Evolutionary conservation across 169 alveolate species (phyloP), one percentile per base, ranked within the genome.

Genomic region (Plasmodium malariae): DNA sequence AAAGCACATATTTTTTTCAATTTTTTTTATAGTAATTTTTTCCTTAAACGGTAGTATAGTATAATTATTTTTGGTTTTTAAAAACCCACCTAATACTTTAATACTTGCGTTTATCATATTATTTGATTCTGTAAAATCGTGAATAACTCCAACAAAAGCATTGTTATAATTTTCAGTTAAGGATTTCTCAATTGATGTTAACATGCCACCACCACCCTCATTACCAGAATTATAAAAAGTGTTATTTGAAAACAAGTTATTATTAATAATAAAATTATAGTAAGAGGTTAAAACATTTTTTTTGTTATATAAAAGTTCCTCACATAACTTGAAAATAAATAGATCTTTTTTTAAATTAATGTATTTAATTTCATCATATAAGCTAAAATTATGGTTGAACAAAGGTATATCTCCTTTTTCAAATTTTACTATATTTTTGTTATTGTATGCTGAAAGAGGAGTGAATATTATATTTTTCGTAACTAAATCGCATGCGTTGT

Each of bases 381-480:
- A 45, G 40, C 85, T 30, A 51, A 36, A 68, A 71, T 57, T 51
- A 19, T 45, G 26, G 34, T 80, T 80, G 45, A 78, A 69, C 48
- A 80, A 21, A 36, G 65, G 83, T 17, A 55, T 80, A 11, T 73
- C 45, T 0, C 67, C 17, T 43, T 80, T 43, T 57, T 80, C 85
- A 37, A 80, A 80, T 49, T 80, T 80, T 65, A 80, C 83, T 9
- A 80, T 70, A 32, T 80, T 80, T 70, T 65, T 54, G 67, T 80
- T 80, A 51, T 80, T 80, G 59, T 80, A 80, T 3, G 90, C 90
- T 24, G 90, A 63, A 80, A 80, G 62, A 19, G 90, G 90, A 17
- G 36, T 51, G 28, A 80, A 80, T 28, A 71, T 51, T 67, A 80
- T 30, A 65, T 67, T 63, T 36, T 45, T 69, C 67, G 48, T 59